Evolutionary conservation across 306 rosid genomes (phyloP).

Genomic region (Mimosa pudica): DNA sequence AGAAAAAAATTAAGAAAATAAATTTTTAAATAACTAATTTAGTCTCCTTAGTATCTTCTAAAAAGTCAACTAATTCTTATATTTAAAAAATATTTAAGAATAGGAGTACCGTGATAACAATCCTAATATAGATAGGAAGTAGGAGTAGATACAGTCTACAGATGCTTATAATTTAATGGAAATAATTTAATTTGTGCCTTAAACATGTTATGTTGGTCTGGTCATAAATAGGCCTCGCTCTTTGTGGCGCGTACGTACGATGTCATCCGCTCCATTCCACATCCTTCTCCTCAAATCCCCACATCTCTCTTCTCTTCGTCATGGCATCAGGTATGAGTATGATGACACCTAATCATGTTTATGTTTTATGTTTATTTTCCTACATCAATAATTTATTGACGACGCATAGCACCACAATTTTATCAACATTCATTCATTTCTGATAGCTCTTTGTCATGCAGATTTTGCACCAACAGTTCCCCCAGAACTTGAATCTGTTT

Average conservation of each 20-base stretch:
- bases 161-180: too few species aligned
- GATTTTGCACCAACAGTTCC: slow-evolving; percentile 63
- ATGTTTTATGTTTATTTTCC: neutral
- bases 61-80: too few species aligned
- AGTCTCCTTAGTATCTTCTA: too few species aligned
- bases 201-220: neutral
- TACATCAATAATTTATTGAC: neutral
- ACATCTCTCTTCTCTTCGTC: neutral
- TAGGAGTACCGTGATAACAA: too few species aligned
- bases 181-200: neutral
- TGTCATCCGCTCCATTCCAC: neutral
- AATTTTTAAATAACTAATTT: too few species aligned
- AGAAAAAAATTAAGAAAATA: too few species aligned
- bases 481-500: slow-evolving; percentile 75
- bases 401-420: neutral
- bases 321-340: slow-evolving; percentile 85
- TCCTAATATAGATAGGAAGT: too few species aligned
- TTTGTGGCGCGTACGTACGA: neutral
- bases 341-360: neutral
- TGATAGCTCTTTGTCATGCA: slow-evolving; percentile 33
- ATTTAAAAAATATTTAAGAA: too few species aligned
- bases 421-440: neutral
- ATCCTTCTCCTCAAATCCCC: neutral
- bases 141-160: too few species aligned
- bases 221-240: neutral